Percentiles rank a stretch among this genome's conserved stretches.
phyloP scores from a whole-genome alignment of 305 asterid genomes.

The Rubia peregrina region DNA sequence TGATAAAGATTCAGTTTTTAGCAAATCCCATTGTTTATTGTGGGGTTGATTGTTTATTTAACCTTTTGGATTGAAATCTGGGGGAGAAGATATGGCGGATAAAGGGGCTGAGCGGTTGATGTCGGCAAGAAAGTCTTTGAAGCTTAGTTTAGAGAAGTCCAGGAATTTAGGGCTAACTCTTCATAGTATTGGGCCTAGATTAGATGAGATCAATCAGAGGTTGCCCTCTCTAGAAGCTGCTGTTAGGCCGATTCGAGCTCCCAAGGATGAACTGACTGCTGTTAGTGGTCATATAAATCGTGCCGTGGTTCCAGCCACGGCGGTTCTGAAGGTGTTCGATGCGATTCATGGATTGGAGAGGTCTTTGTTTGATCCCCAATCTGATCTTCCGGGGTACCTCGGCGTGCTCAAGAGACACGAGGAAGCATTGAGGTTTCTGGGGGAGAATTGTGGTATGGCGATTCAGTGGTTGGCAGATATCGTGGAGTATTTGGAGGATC shows the following conservation, averaged over 20 bases:
- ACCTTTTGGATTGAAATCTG: slow-evolving; percentile 14
- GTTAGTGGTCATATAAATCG: slow-evolving; percentile 83
- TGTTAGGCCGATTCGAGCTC: slow-evolving; percentile 68
- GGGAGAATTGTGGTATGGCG: slow-evolving; percentile 80
- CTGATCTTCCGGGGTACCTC: slow-evolving; percentile 67
- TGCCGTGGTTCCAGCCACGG: slow-evolving; percentile 87
- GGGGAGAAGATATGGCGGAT: slow-evolving; percentile 34
- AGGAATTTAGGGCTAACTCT: slow-evolving; percentile 40
- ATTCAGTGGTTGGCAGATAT: slow-evolving; percentile 87
- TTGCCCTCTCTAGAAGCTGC: slow-evolving; percentile 65
- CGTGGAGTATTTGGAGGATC: slow-evolving; percentile 81
- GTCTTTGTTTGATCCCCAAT: slow-evolving; percentile 74
- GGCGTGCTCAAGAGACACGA: slow-evolving; percentile 73
- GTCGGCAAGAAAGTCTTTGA: slow-evolving; percentile 58
- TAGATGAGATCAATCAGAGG: slow-evolving; percentile 60
- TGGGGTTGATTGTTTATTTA: slow-evolving; percentile 4
- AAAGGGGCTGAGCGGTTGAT: slow-evolving; percentile 46
- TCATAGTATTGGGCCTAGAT: slow-evolving; percentile 55
- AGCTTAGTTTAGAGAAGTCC: slow-evolving; percentile 53
- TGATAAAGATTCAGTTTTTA: slow-evolving; percentile 6
- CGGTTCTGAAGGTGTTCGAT: slow-evolving; percentile 87
- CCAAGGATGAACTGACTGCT: slow-evolving; percentile 51
- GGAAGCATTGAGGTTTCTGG: slow-evolving; percentile 71
- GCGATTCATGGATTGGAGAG: slow-evolving; percentile 92
- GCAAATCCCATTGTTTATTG: not conserved